phyloP scores from a whole-genome alignment of 2,329 filamentous ascomycete species.

The Podosphaera xanthii region DNA sequence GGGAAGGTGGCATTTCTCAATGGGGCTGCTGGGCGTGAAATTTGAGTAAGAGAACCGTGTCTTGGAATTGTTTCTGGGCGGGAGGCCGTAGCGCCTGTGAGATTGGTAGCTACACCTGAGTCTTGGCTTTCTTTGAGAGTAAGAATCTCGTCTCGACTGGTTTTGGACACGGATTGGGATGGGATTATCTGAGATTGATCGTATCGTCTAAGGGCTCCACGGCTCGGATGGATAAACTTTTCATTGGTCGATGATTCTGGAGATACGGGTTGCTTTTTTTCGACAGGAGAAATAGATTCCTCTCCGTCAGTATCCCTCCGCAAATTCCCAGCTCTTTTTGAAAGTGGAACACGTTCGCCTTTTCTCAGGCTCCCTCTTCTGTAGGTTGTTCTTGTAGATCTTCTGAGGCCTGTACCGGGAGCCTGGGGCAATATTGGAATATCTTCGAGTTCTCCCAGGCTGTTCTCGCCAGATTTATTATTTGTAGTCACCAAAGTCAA shows the following conservation, averaged over 20 bases:
- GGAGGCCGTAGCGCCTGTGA: background rate
- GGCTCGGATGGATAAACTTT: conserved; percentile 37
- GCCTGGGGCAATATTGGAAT: conserved; percentile 65
- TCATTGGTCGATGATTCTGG: conserved; percentile 34
- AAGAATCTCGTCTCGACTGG: background rate
- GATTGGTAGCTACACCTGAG: background rate
- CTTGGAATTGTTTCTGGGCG: background rate
- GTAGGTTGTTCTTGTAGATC: conserved; percentile 83
- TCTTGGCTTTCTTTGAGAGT: background rate
- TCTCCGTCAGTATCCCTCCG: conserved; percentile 33
- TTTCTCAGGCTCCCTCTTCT: conserved; percentile 66
- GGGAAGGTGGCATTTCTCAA: conserved; percentile 14
- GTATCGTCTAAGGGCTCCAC: conserved; percentile 11
- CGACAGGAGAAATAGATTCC: conserved; percentile 23
- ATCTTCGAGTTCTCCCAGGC: conserved; percentile 31
- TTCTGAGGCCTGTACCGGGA: conserved; percentile 56
- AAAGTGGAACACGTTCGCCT: conserved; percentile 51
- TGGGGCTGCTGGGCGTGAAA: conserved; percentile 10
- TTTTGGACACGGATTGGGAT: conserved; percentile 3
- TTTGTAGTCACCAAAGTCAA: conserved; percentile 23
- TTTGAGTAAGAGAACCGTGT: background rate
- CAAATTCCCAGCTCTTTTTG: conserved; percentile 41
- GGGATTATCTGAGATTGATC: conserved; percentile 7
- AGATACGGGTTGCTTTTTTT: conserved; percentile 19
- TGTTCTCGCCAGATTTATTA: conserved; percentile 16